A percentile compares a stretch with the other conserved stretches of the same genome.
These are phyloP conservation scores for Fusarium nelsonii DNA, from an alignment of 2,329 filamentous ascomycete genomes.

Conservation along the genomic window DNA sequence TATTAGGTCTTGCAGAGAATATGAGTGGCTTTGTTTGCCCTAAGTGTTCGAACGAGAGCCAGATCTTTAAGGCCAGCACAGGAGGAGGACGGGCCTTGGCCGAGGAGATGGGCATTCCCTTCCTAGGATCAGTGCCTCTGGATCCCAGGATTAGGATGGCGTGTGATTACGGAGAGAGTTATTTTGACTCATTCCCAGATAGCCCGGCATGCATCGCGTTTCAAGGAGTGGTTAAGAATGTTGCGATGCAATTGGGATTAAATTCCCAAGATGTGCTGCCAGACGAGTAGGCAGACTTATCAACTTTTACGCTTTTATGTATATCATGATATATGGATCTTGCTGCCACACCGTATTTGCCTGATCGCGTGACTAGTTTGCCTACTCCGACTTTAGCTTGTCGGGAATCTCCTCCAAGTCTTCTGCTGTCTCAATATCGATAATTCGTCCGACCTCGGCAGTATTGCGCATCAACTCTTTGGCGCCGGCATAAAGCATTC, in stretches of 20 bases:
- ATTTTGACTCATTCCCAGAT: constrained; percentile 92
- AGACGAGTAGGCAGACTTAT: constrained; percentile 43
- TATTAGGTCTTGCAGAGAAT: constrained; percentile 94
- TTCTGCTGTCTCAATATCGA: constrained; percentile 85
- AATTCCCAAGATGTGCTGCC: constrained; percentile 67
- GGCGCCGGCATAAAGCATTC: constrained; percentile 95
- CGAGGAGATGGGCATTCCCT: constrained; percentile 87
- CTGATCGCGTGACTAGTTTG: neutral
- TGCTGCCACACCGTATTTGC: neutral
- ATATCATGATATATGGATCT: constrained; percentile 34
- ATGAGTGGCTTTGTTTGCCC: constrained; percentile 98
- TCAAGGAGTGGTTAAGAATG: constrained; percentile 79
- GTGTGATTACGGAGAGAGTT: constrained; percentile 97
- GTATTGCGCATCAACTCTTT: constrained; percentile 97
- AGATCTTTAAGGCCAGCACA: constrained; percentile 93
- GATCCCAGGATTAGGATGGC: constrained; percentile 96
- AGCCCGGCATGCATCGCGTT: constrained; percentile 90
- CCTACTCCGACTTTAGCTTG: constrained; percentile 59
- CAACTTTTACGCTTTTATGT: constrained; percentile 27
- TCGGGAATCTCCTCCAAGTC: constrained; percentile 86
- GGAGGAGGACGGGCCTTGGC: constrained; percentile 86
- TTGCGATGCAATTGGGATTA: constrained; percentile 75
- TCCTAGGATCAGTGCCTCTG: constrained; percentile 88
- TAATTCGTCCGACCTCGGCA: constrained; percentile 86
- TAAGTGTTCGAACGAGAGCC: constrained; percentile 82